Base-by-base conservation (phyloP, 2,329 filamentous ascomycete genomes). In the Alternaria arbusti region DNA sequence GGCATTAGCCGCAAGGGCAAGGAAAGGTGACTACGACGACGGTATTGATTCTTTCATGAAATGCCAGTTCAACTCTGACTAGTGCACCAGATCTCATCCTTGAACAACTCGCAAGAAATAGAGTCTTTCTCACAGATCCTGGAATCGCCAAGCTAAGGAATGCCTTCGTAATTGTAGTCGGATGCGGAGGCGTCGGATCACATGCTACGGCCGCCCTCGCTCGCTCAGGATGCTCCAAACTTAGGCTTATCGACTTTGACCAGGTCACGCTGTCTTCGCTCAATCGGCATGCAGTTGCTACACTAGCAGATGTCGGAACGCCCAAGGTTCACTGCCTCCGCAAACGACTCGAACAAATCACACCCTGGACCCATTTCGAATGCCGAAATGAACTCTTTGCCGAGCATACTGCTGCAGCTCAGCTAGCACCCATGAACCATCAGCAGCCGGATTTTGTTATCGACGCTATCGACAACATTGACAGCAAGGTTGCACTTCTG, bases 391-490 rank as follows among this genome's bases (percentile, higher is more conserved):
- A 97, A 77, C 90, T 98, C 54, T 97, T 96, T 79, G 89, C 89
- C 65, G 89, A 86, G 50, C 79, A 84, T 15, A 89, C 85, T 10
- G 94, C 94, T 0, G 86, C 87, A 7, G 78, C 82, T 11, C 83
- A 97, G 66, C 83, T 99, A 45, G 88, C 83, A 0, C 84, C 88
- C 0, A 94, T 93, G 89, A 81, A 83, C 69, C 88, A 84, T 15
- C 87, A 86, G 75, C 86, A 86, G 72, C 94, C 94, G 1, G 91
- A 95, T 72, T 99, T 90, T 74, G 89, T 99, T n/a, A 88, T 99
- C 36, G 96, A 99, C 80, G 96, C 95, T 22, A 99, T 99, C 70
- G 96, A 99, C 80, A 98, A 99, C 77, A 98, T 99, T 66, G 93
- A 97, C 55, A 97, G 93, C 57, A 99, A 99, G 82, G 95, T 99